Evolutionary conservation across 169 alveolate genomes (phyloP).

Genomic region (Plasmodium cynomolgi): DNA sequence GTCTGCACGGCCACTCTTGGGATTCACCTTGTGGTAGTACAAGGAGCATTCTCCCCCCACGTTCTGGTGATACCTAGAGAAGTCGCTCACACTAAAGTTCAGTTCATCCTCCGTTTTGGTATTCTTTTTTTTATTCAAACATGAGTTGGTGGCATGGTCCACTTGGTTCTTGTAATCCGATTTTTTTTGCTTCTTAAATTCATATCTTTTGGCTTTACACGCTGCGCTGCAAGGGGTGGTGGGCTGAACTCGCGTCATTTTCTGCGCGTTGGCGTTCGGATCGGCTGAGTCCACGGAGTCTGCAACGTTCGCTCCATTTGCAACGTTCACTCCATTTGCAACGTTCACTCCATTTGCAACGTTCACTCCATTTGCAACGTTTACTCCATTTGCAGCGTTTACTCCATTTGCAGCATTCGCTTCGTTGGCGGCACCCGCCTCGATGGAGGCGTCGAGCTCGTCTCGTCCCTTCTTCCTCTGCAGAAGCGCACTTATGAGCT

Average conservation of each 20-base stretch:
- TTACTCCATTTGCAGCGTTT: not conserved
- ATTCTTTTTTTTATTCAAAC: not conserved
- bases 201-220: not conserved
- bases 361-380: not conserved
- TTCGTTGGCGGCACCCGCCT: not conserved
- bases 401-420: not conserved
- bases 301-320: not conserved
- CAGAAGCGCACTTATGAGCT: slow-evolving; percentile 1
- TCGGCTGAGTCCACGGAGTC: not conserved
- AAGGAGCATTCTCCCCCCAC: not conserved
- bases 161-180: not conserved
- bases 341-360: not conserved
- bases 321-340: not conserved
- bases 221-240: not conserved
- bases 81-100: not conserved
- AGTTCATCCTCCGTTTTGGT: not conserved
- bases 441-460: not conserved
- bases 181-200: not conserved
- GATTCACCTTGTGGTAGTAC: not conserved
- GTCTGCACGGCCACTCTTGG: not conserved
- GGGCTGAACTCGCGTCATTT: not conserved
- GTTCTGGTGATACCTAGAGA: not conserved
- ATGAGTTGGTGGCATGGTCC: not conserved
- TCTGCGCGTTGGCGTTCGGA: not conserved
- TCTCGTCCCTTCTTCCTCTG: not conserved